Conservation (phyloP, 83 land plant genomes). For the Picea abies region DNA sequence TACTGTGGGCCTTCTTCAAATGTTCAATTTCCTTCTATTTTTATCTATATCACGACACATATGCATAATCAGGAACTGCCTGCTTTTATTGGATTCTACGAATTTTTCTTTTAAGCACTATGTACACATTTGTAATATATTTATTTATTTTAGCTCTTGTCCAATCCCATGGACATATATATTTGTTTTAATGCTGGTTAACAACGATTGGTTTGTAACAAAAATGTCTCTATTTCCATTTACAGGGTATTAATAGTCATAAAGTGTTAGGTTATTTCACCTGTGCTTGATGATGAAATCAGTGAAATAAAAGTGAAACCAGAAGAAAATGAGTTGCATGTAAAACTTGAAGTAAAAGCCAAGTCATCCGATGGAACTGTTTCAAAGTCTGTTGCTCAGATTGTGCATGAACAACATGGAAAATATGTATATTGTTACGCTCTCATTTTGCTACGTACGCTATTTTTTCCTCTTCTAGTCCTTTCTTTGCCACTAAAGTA, state of each 20-base stretch:
- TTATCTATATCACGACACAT: no score
- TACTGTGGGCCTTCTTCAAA: no score
- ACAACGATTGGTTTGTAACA: not conserved
- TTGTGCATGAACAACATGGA: conserved; percentile 63
- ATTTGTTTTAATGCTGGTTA: not conserved
- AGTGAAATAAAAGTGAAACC: conserved; percentile 30
- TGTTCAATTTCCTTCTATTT: no score
- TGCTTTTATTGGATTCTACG: no score
- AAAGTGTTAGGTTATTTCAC: conserved; percentile 68
- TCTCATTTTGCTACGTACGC: not conserved
- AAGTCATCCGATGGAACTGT: conserved; percentile 36
- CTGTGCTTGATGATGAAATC: conserved; percentile 57
- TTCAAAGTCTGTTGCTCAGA: conserved; percentile 76
- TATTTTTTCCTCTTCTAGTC: no score
- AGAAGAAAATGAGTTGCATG: conserved; percentile 17
- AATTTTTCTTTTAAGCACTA: no score
- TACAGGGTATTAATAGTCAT: conserved; percentile 61
- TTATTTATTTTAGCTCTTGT: no score
- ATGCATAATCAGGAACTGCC: no score
- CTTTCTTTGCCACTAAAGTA: no score
- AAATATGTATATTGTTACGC: conserved; percentile 43
- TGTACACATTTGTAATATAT: no score
- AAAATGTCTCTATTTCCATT: not conserved
- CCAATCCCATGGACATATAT: no score
- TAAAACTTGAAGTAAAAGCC: conserved; percentile 32